phyloP scores from a whole-genome alignment of 2,329 filamentous ascomycete species.

The Fusarium humuli region DNA sequence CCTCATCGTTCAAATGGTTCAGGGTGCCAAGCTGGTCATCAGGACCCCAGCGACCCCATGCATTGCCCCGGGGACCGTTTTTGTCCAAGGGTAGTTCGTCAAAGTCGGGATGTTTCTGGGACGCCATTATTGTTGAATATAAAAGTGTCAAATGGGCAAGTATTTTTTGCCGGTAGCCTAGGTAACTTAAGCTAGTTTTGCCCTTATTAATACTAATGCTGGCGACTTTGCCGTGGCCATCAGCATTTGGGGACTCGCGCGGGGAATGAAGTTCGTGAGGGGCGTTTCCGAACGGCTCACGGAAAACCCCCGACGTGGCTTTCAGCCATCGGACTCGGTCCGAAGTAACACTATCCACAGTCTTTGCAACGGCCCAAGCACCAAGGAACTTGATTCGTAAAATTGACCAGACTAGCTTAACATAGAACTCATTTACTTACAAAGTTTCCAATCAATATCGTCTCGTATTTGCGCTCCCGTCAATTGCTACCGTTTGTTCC shows the following conservation, averaged over 20 bases:
- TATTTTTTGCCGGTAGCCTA: not conserved
- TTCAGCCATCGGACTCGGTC: not conserved
- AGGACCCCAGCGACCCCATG: constrained; percentile 16
- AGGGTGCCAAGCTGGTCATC: constrained; percentile 21
- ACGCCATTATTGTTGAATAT: not conserved
- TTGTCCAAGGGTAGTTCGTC: constrained; percentile 14
- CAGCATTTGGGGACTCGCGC: not conserved
- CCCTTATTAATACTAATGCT: not conserved
- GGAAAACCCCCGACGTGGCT: not conserved
- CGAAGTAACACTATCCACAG: not conserved
- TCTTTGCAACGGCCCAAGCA: not conserved
- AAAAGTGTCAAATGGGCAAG: not conserved
- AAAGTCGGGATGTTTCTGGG: not conserved
- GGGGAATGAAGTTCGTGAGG: not conserved
- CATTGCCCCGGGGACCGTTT: constrained; percentile 12
- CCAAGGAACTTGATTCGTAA: not conserved
- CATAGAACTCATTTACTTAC: not conserved
- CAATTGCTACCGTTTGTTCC: not conserved
- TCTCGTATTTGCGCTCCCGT: not conserved
- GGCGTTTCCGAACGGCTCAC: not conserved
- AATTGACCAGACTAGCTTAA: not conserved
- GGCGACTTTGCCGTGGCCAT: not conserved
- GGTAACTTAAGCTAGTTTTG: not conserved
- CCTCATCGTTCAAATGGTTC: constrained; percentile 7
- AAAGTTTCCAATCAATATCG: not conserved